These are phyloP conservation scores for Starmerella scarabaei DNA, from an alignment of 805 yeast genomes.

Conservation along the genomic window DNA sequence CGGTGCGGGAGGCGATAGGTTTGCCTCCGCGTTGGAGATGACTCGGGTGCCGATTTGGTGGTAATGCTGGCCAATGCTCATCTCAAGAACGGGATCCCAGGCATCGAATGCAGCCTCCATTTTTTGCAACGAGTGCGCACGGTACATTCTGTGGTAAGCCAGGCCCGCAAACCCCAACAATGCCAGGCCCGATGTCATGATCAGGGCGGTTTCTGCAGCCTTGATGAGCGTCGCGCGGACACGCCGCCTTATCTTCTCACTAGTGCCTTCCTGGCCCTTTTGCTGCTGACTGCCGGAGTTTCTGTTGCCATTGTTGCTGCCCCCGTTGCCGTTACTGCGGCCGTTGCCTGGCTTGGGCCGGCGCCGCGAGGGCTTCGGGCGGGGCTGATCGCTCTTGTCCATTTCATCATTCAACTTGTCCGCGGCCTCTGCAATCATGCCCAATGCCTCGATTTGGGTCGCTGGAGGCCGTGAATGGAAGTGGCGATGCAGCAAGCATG, in stretches of 20 bases:
- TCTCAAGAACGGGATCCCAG: constrained; percentile 52
- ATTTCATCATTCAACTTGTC: constrained; percentile 11
- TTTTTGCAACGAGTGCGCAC: constrained; percentile 45
- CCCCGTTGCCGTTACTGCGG: background rate
- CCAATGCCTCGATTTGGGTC: constrained; percentile 13
- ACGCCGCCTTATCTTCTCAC: constrained; percentile 3
- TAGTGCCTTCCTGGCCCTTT: background rate
- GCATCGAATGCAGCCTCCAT: constrained; percentile 53
- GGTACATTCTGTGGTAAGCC: constrained; percentile 53
- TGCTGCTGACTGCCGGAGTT: background rate
- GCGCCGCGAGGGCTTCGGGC: background rate
- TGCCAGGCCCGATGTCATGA: constrained; percentile 55
- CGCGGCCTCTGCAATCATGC: constrained; percentile 14
- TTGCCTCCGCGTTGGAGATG: constrained; percentile 11
- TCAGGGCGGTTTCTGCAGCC: constrained; percentile 47
- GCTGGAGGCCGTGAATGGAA: background rate
- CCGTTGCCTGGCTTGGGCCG: background rate
- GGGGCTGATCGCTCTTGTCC: background rate
- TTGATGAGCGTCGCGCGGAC: constrained; percentile 11
- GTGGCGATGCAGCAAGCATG: background rate
- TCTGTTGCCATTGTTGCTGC: background rate
- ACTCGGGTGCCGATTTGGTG: constrained; percentile 5
- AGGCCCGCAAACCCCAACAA: constrained; percentile 62
- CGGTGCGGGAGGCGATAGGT: background rate
- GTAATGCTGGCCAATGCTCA: constrained; percentile 36